Evolutionary conservation across 352 stramenopile genomes (phyloP), one percentile per base, ranked within the genome.

Genomic region (Plasmopara muralis): DNA sequence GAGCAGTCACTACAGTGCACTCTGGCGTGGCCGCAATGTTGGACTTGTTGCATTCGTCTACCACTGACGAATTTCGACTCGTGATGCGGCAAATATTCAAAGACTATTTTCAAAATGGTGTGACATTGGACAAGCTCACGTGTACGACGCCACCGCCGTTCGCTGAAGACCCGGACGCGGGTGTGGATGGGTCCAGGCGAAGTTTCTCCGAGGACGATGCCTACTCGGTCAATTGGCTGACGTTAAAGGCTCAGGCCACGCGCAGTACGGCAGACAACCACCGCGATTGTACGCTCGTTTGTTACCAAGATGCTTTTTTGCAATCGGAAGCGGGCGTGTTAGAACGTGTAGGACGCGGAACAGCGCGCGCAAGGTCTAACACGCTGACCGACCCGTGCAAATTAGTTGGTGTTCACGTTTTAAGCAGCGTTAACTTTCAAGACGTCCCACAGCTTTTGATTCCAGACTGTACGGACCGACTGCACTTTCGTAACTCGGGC

Each of bases 201-300:
- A 78, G 60, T 41, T 82, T 67, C 51, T 73, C 54, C 9, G 66
- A 89, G 43, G 75, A 89, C 43, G 77, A 89, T 59, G 70, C 70
- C 31, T 89, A 86, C 58, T 68, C 62, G 13, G 77, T 85, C 50
- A 73, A 86, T 47, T 89, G 77, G 77, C 53, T 89, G 34, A 65
- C 75, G 31, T 67, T 89, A 35, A 70, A 72, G 29, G 56, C 60
- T 10, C 62, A 74, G 15, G 55, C 63, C 8, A 71, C 64, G 31
- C 52, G 74, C 28, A 60, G 59, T 2, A 68, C 50, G 35, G 52
- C 57, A 9, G 73, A 85, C 35, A 75, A 66, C 50, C 48, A 58
- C 37, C 64, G 68, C 45, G 77, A 89, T 46, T 86, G 86, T 39
- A 89, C 77, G 4, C 55, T 89, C 1, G 76, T 82, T n/a, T 72